Percentiles rank a stretch among this genome's conserved stretches.
These are phyloP conservation scores for Spathaspora hagerdaliae DNA, from an alignment of 805 yeast species.

Conservation along the genomic window DNA sequence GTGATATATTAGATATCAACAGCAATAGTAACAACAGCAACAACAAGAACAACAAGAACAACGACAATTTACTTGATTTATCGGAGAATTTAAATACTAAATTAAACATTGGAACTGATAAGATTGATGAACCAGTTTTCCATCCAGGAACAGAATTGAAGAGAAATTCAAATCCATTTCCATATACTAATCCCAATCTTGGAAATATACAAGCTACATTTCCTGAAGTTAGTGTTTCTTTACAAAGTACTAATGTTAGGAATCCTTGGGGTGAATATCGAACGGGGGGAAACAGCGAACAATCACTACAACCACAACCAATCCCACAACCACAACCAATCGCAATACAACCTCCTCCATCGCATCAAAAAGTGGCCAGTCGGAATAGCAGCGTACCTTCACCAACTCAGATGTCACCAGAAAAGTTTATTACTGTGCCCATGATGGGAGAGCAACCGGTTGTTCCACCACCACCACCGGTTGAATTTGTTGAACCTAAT, in stretches of 20 bases:
- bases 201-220: background rate
- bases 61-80: background rate
- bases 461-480: background rate
- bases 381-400: no score
- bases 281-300: background rate
- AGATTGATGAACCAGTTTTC: background rate
- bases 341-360: no score
- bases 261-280: conserved; percentile 36
- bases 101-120: no score
- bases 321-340: no score
- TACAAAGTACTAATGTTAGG: conserved; percentile 10
- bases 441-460: no score
- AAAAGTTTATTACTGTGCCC: no score
- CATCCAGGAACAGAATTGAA: background rate
- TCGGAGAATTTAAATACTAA: background rate
- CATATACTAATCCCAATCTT: conserved; percentile 1
- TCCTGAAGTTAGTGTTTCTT: conserved; percentile 1
- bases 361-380: no score
- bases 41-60: no score
- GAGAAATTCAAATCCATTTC: conserved; percentile 6
- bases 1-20: no score
- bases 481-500: conserved; percentile 16
- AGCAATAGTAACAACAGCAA: no score
- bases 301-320: background rate
- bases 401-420: no score